Conservation (phyloP, 2,329 filamentous ascomycete species). For the Fusarium chuoi region DNA sequence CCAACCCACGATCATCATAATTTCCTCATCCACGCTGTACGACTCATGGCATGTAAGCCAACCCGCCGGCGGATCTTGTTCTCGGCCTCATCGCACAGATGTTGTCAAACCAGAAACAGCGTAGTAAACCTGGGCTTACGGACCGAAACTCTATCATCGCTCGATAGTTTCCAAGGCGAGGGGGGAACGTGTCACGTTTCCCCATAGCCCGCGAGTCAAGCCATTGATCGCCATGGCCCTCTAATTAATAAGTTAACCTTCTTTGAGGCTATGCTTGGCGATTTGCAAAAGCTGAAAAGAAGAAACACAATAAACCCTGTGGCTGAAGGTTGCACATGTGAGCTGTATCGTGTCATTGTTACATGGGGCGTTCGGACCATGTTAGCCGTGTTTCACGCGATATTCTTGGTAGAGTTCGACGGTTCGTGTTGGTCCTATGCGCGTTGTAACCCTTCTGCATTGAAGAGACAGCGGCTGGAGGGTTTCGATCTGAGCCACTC, state of each 20-base stretch:
- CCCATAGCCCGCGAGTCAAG: constrained; percentile 23
- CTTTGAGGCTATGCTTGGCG: constrained; percentile 16
- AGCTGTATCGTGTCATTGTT: constrained; percentile 5
- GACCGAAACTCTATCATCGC: constrained; percentile 24
- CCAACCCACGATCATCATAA: constrained; percentile 4
- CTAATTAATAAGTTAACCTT: neutral
- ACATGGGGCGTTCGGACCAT: neutral
- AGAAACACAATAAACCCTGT: neutral
- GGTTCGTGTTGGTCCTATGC: neutral
- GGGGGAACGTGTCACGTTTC: constrained; percentile 23
- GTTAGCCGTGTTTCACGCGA: neutral
- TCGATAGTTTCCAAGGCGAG: constrained; percentile 11
- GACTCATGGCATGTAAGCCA: constrained; percentile 30
- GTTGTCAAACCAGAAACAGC: neutral
- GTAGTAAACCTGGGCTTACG: neutral
- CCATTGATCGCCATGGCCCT: constrained; percentile 13
- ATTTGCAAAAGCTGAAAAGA: constrained; percentile 8
- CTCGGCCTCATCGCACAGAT: constrained; percentile 20
- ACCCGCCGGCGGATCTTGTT: constrained; percentile 11
- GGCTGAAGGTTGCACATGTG: constrained; percentile 8
- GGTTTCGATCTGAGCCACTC: neutral
- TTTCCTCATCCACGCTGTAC: neutral
- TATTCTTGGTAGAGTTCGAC: neutral
- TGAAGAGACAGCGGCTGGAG: neutral
- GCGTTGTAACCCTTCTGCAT: constrained; percentile 3